Evolutionary conservation across 305 asterid genomes (phyloP).

Genomic region (Fraxinus angustifolia): DNA sequence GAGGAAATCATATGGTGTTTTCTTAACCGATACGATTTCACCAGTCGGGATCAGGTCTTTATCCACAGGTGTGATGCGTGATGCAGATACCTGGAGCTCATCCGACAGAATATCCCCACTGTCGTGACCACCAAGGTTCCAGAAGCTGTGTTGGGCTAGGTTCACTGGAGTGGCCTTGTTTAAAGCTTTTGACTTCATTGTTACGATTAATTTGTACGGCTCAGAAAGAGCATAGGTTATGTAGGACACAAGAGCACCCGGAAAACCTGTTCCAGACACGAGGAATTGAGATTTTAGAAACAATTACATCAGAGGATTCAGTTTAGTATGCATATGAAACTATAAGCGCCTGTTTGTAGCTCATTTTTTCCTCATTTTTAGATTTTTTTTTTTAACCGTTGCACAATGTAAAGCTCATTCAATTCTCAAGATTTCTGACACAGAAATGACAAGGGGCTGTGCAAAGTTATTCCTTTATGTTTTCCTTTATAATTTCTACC

Average conservation of each 20-base stretch:
- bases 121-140: constrained; percentile 4
- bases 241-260: not conserved
- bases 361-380: too few species aligned
- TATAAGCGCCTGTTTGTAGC: too few species aligned
- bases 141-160: not conserved
- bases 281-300: not conserved
- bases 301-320: not conserved
- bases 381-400: too few species aligned
- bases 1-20: not conserved
- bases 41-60: not conserved
- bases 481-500: not conserved
- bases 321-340: not conserved
- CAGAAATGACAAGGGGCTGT: too few species aligned
- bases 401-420: too few species aligned
- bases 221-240: not conserved
- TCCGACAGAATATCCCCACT: constrained; percentile 3
- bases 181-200: not conserved
- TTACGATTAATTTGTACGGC: not conserved
- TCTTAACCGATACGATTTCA: not conserved
- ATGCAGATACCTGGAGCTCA: not conserved
- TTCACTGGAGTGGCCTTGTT: not conserved
- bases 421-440: too few species aligned
- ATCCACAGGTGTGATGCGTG: not conserved
- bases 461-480: not conserved
- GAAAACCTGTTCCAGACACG: not conserved